Evolutionary conservation across 148 eudicot species (phyloP).

Genomic region (Heliosperma pusillum): DNA sequence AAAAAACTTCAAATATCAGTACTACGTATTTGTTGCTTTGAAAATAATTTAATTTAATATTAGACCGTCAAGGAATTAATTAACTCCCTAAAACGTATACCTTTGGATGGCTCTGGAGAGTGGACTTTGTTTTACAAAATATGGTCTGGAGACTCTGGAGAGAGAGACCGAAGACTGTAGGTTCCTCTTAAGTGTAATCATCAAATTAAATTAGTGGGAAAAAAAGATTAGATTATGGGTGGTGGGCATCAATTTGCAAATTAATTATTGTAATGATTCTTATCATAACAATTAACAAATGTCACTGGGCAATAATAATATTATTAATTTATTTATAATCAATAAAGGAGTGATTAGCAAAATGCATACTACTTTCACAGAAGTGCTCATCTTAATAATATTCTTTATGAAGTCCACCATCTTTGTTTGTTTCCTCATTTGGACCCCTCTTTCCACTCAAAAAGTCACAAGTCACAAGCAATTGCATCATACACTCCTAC

Average conservation of each 20-base stretch:
- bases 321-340: not conserved
- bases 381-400: constrained; percentile 27
- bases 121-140: constrained; percentile 33
- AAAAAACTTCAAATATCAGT: not conserved
- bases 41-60: no score
- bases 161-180: constrained; percentile 7
- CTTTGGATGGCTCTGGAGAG: constrained; percentile 26
- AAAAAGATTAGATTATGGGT: constrained; percentile 14
- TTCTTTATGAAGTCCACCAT: constrained; percentile 35
- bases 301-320: not conserved
- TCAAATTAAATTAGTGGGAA: constrained; percentile 14
- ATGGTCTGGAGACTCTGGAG: no score
- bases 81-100: constrained; percentile 24
- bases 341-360: constrained; percentile 19
- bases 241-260: constrained; percentile 21
- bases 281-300: constrained; percentile 22
- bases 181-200: constrained; percentile 13
- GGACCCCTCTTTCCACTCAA: constrained; percentile 25
- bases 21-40: not conserved
- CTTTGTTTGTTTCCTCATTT: constrained; percentile 36
- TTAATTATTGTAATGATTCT: constrained; percentile 12
- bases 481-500: constrained; percentile 28
- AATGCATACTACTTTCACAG: constrained; percentile 12
- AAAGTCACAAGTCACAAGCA: constrained; percentile 20
- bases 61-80: not conserved